Base-by-base conservation (phyloP, 1,284 basidiomycete species). In the Irpex sp. region DNA sequence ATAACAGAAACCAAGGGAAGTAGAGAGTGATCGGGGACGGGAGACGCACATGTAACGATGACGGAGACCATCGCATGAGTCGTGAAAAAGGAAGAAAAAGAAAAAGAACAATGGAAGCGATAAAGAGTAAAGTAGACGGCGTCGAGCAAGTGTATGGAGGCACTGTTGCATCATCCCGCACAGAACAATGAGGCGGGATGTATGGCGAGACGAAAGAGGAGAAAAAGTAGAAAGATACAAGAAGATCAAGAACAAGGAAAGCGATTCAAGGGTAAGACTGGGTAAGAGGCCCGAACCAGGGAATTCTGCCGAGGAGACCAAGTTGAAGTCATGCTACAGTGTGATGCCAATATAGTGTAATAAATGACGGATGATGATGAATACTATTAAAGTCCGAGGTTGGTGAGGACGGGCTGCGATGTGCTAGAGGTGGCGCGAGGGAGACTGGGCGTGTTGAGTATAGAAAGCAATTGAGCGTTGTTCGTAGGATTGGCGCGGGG, bases 381-480 rank as follows among this genome's bases (percentile, higher is more conserved):
- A 65, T 59, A 59, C 69, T 71, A 74, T 71, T 72, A 73, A 68
- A 67, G 63, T 49, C 66, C 69, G 57, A 70, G 67, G 66, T 61
- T 67, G 66, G 64, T 69, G 55, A 70, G 61, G 49, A 65, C 59
- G 36, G 69, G 61, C 37, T 65, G 60, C 1, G 59, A 62, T n/a
- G 64, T 60, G 64, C 63, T 65, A 64, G 68, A 58, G 62, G 63
- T 61, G 61, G 68, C 63, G 64, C 70, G 71, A 56, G 66, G 68
- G 58, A 64, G 65, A 60, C 65, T 70, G 49, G 73, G 70, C 17
- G 73, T 64, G 69, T 75, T 77, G 64, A 77, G 70, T 37, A 77
- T 75, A 65, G 75, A 75, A 61, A 77, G 70, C 64, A 77, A 67
- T 57, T 74, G 72, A 55, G 73, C 70, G 67, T 74, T 56, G 52